Percentiles rank a stretch among this genome's conserved stretches.
Conservation (phyloP, 2,329 filamentous ascomycete species). For the Paecilomyces dactylethromorphus region DNA sequence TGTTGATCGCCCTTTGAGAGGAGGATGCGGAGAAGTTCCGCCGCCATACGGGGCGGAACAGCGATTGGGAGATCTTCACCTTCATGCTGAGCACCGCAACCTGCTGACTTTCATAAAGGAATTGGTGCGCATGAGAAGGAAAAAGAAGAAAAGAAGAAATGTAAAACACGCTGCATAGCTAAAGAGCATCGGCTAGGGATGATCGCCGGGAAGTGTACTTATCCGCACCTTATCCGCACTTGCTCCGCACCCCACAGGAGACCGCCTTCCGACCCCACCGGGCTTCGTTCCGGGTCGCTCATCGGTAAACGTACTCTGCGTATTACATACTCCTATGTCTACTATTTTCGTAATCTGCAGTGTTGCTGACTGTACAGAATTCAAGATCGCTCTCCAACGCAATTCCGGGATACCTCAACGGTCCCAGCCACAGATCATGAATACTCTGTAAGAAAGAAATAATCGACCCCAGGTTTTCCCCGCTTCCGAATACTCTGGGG, state of each 20-base stretch:
- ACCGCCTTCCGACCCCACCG: not conserved
- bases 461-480: not conserved
- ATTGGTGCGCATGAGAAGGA: constrained; percentile 1
- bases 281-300: not conserved
- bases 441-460: not conserved
- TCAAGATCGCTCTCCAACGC: not conserved
- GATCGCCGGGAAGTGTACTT: not conserved
- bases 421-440: not conserved
- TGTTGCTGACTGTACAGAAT: not conserved
- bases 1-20: constrained; percentile 63
- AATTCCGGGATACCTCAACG: not conserved
- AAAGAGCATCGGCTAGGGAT: not conserved
- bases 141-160: not conserved
- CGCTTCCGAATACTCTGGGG: not conserved
- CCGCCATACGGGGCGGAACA: constrained; percentile 28
- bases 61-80: constrained; percentile 21
- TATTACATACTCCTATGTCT: not conserved
- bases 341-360: too few relatives aligned
- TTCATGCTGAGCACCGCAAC: constrained; percentile 5
- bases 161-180: not conserved
- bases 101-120: not conserved
- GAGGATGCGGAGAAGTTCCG: constrained; percentile 61
- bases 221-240: not conserved
- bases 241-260: not conserved
- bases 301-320: not conserved